A percentile compares a stretch with the other conserved stretches of the same genome.
Evolutionary conservation across 495 filamentous ascomycete species (phyloP).

Genomic region (Penicillium fimorum): DNA sequence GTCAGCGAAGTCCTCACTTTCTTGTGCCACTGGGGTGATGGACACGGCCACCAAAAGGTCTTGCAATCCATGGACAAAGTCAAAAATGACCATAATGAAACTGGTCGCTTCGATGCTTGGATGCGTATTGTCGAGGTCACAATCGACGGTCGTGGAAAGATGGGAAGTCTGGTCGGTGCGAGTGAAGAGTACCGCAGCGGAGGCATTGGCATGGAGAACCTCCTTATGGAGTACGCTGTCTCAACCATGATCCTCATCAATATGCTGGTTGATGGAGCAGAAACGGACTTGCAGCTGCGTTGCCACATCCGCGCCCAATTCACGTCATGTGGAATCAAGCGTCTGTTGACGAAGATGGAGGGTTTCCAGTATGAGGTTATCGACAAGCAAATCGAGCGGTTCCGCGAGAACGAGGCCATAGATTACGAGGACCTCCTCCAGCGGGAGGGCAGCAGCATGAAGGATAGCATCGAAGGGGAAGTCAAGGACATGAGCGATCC

Average conservation of each 20-base stretch:
- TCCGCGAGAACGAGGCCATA: constrained; percentile 89
- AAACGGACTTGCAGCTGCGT: constrained; percentile 83
- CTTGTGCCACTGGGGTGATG: constrained; percentile 92
- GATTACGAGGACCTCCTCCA: constrained; percentile 98
- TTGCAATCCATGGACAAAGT: constrained; percentile 90
- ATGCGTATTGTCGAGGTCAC: constrained; percentile 98
- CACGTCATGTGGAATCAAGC: constrained; percentile 91
- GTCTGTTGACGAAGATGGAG: constrained; percentile 95
- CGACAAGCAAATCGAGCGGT: constrained; percentile 96
- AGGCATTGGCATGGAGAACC: constrained; percentile 97
- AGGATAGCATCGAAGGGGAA: constrained; percentile 86
- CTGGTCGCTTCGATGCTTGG: constrained; percentile 96
- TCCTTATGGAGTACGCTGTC: constrained; percentile 98
- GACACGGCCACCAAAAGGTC: constrained; percentile 92
- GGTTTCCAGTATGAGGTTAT: constrained; percentile 97
- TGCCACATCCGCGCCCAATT: constrained; percentile 96
- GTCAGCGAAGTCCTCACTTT: constrained; percentile 97
- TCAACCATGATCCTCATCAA: constrained; percentile 94
- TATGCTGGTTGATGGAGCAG: constrained; percentile 90
- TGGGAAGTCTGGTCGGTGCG: constrained; percentile 94
- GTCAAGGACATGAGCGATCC: constrained; percentile 94
- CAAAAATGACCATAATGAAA: constrained; percentile 86
- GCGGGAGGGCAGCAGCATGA: constrained; percentile 82
- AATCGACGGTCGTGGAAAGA: constrained; percentile 94
- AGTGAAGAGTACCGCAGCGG: constrained; percentile 96